Base-by-base conservation (phyloP, 2,329 filamentous ascomycete species). In the Colletotrichum sp. region DNA sequence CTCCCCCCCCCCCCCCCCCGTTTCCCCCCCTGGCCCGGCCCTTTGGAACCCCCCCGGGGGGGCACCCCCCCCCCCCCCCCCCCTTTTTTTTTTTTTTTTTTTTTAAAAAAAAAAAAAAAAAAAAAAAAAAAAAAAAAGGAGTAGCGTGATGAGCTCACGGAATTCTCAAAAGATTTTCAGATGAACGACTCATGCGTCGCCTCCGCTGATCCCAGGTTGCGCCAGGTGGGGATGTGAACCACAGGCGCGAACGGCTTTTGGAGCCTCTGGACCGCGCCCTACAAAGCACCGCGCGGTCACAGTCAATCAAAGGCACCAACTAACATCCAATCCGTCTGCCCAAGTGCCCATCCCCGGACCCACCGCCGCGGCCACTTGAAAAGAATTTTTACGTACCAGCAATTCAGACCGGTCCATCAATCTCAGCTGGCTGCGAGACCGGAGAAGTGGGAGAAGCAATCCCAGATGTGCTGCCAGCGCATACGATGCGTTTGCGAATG, bases 351-450 rank as follows among this genome's bases (percentile, higher is more conserved):
- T n/a, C 71, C 59, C 73, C 70, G 70, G 70, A 73, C 70, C 73
- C 64, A 66, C 70, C 52, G 55, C 44, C n/a, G 36, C 69, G 22
- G 73, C 69, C 64, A 68, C 15, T 44, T 52, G 30, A 13, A 25
- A 65, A 61, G 32, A 25, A 39, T 59, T 72, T 61, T 76, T 76
- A 76, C 73, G 73, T 73, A 73, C 34, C 70, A 19, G 34, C 8
- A 76, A 76, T 64, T 59, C 11, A 44, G 30, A 69, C 27, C 64
- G 64, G 27, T 68, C 70, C 73, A 55, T 62, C 67, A 30, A 25
- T 11, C 2, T 19, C 15, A 52, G 32, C 34, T 25, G 19, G 22
- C 59, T 69, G 73, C 73, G 70, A 76, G 19, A 69, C 64, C 70
- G 64, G 73, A 76, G 73, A 15, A 44, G 27, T 39, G 6, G 27